A percentile compares a stretch with the other conserved stretches of the same genome.
Conservation (phyloP, 2,329 filamentous ascomycete species). For the Colletotrichum godetiae region DNA sequence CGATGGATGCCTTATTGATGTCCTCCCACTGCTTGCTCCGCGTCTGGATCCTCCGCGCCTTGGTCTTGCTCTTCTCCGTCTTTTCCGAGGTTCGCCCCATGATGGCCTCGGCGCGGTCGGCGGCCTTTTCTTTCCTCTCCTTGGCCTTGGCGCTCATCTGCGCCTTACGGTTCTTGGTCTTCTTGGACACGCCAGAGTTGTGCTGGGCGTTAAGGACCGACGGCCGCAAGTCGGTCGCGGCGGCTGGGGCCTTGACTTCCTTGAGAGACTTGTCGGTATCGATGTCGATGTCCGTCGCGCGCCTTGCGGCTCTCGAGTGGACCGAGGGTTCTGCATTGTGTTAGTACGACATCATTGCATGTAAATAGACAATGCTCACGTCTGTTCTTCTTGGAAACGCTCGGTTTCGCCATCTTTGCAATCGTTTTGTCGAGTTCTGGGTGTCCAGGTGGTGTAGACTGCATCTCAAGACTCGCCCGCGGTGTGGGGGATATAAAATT, state of each 20-base stretch:
- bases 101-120: conserved; percentile 70
- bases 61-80: conserved; percentile 64
- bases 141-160: conserved; percentile 66
- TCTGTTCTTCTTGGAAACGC: conserved; percentile 44
- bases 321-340: conserved; percentile 65
- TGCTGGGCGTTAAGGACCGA: conserved; percentile 78
- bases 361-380: conserved; percentile 27
- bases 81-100: conserved; percentile 69
- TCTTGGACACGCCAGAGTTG: conserved; percentile 75
- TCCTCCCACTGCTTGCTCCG: conserved; percentile 69
- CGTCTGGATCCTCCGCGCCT: conserved; percentile 58
- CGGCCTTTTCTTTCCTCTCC: conserved; percentile 65
- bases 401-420: conserved; percentile 36
- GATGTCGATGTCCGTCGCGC: conserved; percentile 77
- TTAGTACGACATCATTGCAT: conserved; percentile 19
- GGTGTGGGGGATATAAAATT: conserved; percentile 34
- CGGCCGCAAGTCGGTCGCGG: conserved; percentile 63
- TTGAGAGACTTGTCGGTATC: conserved; percentile 79
- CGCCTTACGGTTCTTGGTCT: conserved; percentile 68
- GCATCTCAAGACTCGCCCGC: background rate
- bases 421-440: conserved; percentile 6
- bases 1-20: conserved; percentile 56
- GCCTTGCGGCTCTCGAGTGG: conserved; percentile 80
- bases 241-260: conserved; percentile 62
- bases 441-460: conserved; percentile 5